A percentile compares a stretch with the other conserved stretches of the same genome.
Evolutionary conservation across 2,329 filamentous ascomycete genomes (phyloP).

Genomic region (Fusarium illudens): DNA sequence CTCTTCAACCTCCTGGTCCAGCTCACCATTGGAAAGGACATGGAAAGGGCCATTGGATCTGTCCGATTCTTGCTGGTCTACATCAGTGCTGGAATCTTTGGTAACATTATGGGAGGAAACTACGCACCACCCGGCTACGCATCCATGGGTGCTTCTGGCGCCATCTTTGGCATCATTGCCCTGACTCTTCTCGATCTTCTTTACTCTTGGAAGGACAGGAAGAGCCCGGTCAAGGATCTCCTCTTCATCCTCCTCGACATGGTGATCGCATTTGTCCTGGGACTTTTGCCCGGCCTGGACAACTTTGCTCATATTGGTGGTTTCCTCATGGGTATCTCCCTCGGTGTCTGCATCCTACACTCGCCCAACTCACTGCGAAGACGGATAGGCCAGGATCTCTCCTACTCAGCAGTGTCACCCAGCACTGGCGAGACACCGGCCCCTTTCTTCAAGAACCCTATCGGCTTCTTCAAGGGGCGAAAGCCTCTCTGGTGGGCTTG

Average conservation of each 20-base stretch:
- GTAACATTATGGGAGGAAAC: constrained; percentile 93
- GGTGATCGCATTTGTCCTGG: constrained; percentile 88
- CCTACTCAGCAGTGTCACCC: constrained; percentile 74
- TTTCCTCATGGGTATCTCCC: constrained; percentile 87
- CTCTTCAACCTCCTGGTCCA: constrained; percentile 95
- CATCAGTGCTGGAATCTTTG: constrained; percentile 90
- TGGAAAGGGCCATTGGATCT: constrained; percentile 89
- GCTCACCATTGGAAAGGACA: constrained; percentile 87
- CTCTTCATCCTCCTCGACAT: constrained; percentile 87
- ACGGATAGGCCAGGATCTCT: constrained; percentile 74
- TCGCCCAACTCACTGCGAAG: constrained; percentile 83
- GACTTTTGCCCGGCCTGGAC: constrained; percentile 89
- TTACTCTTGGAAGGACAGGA: constrained; percentile 88
- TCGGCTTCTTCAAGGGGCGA: constrained; percentile 88
- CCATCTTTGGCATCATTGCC: constrained; percentile 90
- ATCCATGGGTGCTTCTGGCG: constrained; percentile 88
- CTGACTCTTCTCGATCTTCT: constrained; percentile 87
- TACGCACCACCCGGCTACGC: constrained; percentile 84
- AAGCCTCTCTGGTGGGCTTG: constrained; percentile 97
- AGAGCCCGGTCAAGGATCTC: constrained; percentile 82
- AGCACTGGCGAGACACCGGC: constrained; percentile 58
- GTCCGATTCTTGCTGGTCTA: constrained; percentile 92
- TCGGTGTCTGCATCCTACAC: constrained; percentile 87
- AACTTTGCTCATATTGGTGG: constrained; percentile 98
- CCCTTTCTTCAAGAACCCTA: constrained; percentile 67